Evolutionary conservation across 495 filamentous ascomycete species (phyloP), one percentile per base, ranked within the genome.

Genomic region (Melanomma pulvis-pyrius): DNA sequence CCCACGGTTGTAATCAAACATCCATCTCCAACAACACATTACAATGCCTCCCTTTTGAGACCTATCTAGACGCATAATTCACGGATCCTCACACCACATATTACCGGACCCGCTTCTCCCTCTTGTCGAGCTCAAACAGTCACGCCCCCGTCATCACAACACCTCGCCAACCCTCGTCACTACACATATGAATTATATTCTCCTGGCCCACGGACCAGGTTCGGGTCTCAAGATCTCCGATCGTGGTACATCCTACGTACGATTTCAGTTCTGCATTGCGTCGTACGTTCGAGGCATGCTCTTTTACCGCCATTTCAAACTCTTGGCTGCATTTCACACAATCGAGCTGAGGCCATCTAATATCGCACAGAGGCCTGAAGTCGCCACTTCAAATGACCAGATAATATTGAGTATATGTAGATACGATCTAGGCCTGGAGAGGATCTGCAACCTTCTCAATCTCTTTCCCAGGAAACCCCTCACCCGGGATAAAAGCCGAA

Each of bases 131-230:
- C n/a, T 4, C 30, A 47, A 17, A 34, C 41, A 48, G 25, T 57
- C 54, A 41, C 26, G 11, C 54, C 54, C 19, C 22, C 9, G 11
- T 46, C 32, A 48, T 21, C 6, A 21, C 25, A 26, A 50, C 39
- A 24, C n/a, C 36, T 47, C 39, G 44, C 25, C 39, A 28, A 59
- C 17, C 56, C 56, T n/a, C 34, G 56, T 49, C 39, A 24, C 39
- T 30, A 39, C 19, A 13, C 13, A 28, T 41, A 47, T 48, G 41
- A 49, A 17, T 39, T 25, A 25, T 48, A 47, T 47, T 29, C 53
- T 41, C 56, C 56, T 32, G 24, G 41, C 56, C 56, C 56, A 59
- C 22, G 26, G 56, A 59, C 56, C 56, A 4, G 56, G 56, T 59
- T 59, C 25, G 13, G 19, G 3, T 12, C 12, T 15, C 9, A 28